Base-by-base conservation (phyloP, 1,284 basidiomycete genomes). In the Ustilago lituana region DNA sequence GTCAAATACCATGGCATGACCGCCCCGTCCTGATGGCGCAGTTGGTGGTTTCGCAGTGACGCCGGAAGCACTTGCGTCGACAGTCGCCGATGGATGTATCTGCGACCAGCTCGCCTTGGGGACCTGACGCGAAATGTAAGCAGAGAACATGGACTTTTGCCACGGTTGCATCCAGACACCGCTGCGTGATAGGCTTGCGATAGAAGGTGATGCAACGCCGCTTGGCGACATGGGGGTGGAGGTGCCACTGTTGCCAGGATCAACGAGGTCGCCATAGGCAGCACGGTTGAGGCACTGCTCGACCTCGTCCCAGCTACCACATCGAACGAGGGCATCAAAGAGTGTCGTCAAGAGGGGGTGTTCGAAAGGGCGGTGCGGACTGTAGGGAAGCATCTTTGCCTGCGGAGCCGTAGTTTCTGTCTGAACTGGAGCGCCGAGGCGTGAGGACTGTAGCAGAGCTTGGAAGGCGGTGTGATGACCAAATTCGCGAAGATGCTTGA, bases 1-100 rank as follows among this genome's bases (percentile, higher is more conserved):
- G 77, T 93, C 91, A 65, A 92, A 86, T 72, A 89, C 91, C 89
- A 92, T 91, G 22, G 90, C 88, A 70, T 92, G 90, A 0, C 91
- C 91, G 17, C 91, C 90, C 2, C 91, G 86, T 7, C 77, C 73
- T 0, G 62, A 54, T 1, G 82, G 78, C 8, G 59, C 62, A 14
- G 23, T 37, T n/a, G 66, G 32, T 5, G 53, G 14, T n/a, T 31
- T 27, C 27, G 35, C 22, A 20, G 36, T 3, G 17, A 23, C 1
- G 10, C 26, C 64, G 27, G 29, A 54, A 4, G 59, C 40, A 14
- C n/a, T n/a, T n/a, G n/a, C n/a, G n/a, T n/a, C n/a, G n/a, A n/a
- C n/a, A n/a, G 53, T n/a, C 9, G 44, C 35, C 32, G 50, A 49
- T 7, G 68, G 68, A 33, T 54, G 55, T 33, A 76, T 63, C 37